phyloP scores from a whole-genome alignment of 495 filamentous ascomycete species.

The Sordaria brevicollis region DNA sequence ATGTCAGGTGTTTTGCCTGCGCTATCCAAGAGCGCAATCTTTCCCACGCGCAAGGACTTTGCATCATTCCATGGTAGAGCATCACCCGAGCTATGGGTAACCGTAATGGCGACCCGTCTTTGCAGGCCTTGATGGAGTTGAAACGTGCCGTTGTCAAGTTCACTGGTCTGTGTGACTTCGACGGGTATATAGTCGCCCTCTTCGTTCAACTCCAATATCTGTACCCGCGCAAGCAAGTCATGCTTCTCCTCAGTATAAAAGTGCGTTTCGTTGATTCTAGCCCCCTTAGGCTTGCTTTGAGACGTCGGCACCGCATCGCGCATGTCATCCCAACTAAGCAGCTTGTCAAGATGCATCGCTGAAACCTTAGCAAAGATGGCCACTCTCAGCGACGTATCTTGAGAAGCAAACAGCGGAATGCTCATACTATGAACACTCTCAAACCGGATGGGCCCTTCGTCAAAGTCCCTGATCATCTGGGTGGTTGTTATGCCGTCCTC shows the following conservation, averaged over 20 bases:
- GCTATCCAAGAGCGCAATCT: conserved; percentile 71
- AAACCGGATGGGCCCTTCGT: conserved; percentile 89
- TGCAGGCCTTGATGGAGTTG: conserved; percentile 95
- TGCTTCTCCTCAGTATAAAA: conserved; percentile 90
- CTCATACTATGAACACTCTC: conserved; percentile 99
- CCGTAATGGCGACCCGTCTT: conserved; percentile 71
- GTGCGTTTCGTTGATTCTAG: conserved; percentile 79
- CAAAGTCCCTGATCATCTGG: conserved; percentile 87
- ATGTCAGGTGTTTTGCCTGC: conserved; percentile 76
- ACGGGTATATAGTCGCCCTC: conserved; percentile 84
- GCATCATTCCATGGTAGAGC: conserved; percentile 80
- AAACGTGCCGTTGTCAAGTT: conserved; percentile 75
- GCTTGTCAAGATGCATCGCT: conserved; percentile 89
- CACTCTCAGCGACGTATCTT: conserved; percentile 67
- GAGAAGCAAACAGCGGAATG: conserved; percentile 74
- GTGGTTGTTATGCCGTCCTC: conserved; percentile 90
- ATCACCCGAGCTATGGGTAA: conserved; percentile 84
- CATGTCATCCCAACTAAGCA: conserved; percentile 99
- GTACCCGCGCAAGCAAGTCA: conserved; percentile 77
- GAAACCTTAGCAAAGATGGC: conserved; percentile 89
- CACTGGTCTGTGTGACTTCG: conserved; percentile 77
- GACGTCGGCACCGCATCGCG: conserved; percentile 52
- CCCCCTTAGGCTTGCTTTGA: conserved; percentile 49
- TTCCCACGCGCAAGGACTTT: conserved; percentile 60
- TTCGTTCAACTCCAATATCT: conserved; percentile 86